Conservation (phyloP, 495 filamentous ascomycete genomes). For the Lepraria neglecta region DNA sequence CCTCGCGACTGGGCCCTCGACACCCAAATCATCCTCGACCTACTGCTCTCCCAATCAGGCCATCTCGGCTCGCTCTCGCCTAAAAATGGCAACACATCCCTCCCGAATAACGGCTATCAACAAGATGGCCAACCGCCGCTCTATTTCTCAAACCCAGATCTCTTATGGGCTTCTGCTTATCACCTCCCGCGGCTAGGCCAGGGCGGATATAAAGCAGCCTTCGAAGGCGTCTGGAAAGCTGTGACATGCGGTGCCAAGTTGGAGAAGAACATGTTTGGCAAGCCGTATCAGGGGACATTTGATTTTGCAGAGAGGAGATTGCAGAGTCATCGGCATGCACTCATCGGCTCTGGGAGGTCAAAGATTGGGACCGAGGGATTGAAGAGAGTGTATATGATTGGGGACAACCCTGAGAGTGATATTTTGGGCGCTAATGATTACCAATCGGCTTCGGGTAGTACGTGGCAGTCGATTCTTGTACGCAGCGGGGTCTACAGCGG, state of each 20-base stretch:
- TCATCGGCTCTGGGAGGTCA: conserved; percentile 26
- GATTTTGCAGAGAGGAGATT: conserved; percentile 74
- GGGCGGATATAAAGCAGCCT: conserved; percentile 77
- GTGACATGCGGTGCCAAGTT: conserved; percentile 65
- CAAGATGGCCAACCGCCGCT: conserved; percentile 71
- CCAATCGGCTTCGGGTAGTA: conserved; percentile 53
- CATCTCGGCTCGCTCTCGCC: conserved; percentile 69
- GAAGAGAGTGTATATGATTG: conserved; percentile 86
- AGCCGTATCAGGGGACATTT: conserved; percentile 72
- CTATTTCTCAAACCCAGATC: conserved; percentile 85
- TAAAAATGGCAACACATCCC: conserved; percentile 45
- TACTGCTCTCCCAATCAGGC: conserved; percentile 68
- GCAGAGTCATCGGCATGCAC: conserved; percentile 46
- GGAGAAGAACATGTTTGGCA: conserved; percentile 67
- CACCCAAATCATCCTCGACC: conserved; percentile 70
- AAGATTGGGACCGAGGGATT: conserved; percentile 35
- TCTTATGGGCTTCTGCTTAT: conserved; percentile 78
- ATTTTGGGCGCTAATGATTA: conserved; percentile 84
- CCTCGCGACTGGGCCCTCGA: conserved; percentile 93
- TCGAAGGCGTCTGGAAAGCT: conserved; percentile 70
- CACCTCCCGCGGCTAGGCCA: conserved; percentile 87
- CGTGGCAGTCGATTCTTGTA: conserved; percentile 78
- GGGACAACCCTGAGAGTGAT: conserved; percentile 91
- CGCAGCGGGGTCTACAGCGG: conserved; percentile 71
- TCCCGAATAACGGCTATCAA: conserved; percentile 70